Evolutionary conservation across 306 rosid genomes (phyloP).

Genomic region (Begonia masoniana): DNA sequence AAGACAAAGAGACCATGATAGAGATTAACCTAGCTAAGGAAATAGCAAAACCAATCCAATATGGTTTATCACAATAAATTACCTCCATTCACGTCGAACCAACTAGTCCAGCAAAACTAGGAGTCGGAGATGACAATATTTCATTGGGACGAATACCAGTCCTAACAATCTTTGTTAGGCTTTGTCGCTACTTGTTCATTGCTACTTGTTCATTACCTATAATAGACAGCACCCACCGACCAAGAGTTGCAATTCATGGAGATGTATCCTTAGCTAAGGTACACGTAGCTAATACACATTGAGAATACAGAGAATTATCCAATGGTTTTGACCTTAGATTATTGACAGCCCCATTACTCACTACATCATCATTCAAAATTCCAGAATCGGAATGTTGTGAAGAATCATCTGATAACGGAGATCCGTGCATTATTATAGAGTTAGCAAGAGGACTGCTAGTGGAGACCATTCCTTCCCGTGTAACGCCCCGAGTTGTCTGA

Average conservation of each 20-base stretch:
- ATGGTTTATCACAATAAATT: constrained; percentile 10
- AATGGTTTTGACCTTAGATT: constrained; percentile 53
- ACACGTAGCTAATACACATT: constrained; percentile 81
- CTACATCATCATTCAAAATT: constrained; percentile 58
- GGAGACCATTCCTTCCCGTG: constrained; percentile 65
- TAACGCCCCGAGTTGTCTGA: too few species aligned
- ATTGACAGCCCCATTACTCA: constrained; percentile 66
- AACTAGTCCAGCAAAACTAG: constrained; percentile 58
- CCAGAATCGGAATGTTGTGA: constrained; percentile 98
- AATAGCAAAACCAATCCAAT: too few species aligned
- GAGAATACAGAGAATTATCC: constrained; percentile 63
- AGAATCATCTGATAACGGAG: constrained; percentile 83
- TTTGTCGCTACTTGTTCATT: too few species aligned
- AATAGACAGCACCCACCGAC: constrained; percentile 76
- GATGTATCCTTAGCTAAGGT: constrained; percentile 95
- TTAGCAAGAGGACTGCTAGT: constrained; percentile 80
- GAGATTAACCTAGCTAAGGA: too few species aligned
- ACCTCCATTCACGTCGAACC: constrained; percentile 98
- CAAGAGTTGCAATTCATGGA: constrained; percentile 80
- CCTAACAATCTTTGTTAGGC: constrained; percentile 38
- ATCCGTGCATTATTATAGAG: constrained; percentile 86
- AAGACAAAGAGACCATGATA: too few species aligned
- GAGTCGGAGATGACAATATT: constrained; percentile 24
- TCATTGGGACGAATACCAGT: constrained; percentile 39
- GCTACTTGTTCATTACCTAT: constrained; percentile 92